Conservation (phyloP, 805 yeast genomes). For the Zygoascus flipseniorum region DNA sequence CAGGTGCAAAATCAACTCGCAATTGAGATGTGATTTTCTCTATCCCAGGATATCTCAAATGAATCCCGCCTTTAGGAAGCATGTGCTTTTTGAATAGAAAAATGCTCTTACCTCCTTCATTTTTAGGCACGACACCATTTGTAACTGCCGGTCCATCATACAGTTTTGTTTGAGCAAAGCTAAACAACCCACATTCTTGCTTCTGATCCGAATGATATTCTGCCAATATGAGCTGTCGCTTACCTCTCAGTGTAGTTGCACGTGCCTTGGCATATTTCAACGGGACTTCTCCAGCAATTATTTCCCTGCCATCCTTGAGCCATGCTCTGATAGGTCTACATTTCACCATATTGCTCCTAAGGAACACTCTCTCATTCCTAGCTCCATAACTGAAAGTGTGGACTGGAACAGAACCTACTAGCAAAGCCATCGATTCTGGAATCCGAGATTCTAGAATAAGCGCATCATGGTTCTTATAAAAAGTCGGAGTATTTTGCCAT, state of each 20-base stretch:
- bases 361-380: background rate
- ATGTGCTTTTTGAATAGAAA: conserved; percentile 62
- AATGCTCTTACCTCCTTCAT: conserved; percentile 58
- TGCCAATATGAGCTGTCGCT: background rate
- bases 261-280: background rate
- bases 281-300: background rate
- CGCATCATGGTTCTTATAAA: background rate
- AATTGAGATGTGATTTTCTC: conserved; percentile 54
- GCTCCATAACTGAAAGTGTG: background rate
- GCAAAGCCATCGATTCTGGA: background rate
- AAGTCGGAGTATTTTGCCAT: background rate
- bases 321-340: background rate
- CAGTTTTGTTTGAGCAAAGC: conserved; percentile 58
- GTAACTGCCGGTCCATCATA: conserved; percentile 50
- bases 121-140: conserved; percentile 55
- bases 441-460: background rate
- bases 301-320: background rate
- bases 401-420: background rate
- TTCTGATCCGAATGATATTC: background rate
- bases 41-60: conserved; percentile 44
- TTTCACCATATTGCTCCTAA: background rate
- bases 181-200: conserved; percentile 45
- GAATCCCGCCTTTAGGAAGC: conserved; percentile 64
- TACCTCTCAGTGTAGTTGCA: background rate
- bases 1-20: conserved; percentile 61